Evolutionary conservation across 2,329 filamentous ascomycete genomes (phyloP), one percentile per base, ranked within the genome.

Genomic region (Fusarium albosuccineum): DNA sequence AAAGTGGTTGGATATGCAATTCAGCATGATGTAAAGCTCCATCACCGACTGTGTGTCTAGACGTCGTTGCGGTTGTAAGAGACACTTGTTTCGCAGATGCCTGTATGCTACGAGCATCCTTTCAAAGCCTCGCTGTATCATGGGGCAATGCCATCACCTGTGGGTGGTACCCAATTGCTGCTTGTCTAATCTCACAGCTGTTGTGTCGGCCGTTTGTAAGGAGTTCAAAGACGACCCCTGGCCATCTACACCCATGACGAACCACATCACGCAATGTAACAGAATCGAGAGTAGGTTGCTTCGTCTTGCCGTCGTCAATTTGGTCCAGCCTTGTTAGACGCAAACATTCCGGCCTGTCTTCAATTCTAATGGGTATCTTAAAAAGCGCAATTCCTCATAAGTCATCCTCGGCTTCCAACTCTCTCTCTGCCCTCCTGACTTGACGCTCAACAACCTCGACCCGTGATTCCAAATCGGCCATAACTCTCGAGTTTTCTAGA

Each of bases 381-480:
- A 37, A 37, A 63, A 36, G 27, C 22, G 46, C 33, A 58, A 60
- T 29, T 39, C 42, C 44, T 74, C 68, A 74, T 60, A 74, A 42
- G n/a, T 74, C 71, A 29, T 70, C 63, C 41, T 71, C 72, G 16
- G 66, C 69, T 26, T 74, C 72, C 16, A 67, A 26, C 26, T 74
- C 70, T 16, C 68, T 85, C 77, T 94, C 92, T 51, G 82, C 82
- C 72, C 91, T 85, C 74, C 88, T 84, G 3, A 95, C 82, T 9
- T 82, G 82, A 56, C 87, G 85, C 79, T 96, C 92, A 8, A 88
- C 85, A 62, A 83, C 82, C 76, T 87, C 86, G 11, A 94, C 77
- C 50, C 91, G 83, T 34, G 86, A 84, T 78, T 97, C 91, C 74
- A 91, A 88, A 52, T 91, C 88, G 22, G 90, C 91, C 81, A 93